These are phyloP conservation scores for Isabelozyma rhagii DNA, from an alignment of 805 yeast species.

Conservation along the genomic window DNA sequence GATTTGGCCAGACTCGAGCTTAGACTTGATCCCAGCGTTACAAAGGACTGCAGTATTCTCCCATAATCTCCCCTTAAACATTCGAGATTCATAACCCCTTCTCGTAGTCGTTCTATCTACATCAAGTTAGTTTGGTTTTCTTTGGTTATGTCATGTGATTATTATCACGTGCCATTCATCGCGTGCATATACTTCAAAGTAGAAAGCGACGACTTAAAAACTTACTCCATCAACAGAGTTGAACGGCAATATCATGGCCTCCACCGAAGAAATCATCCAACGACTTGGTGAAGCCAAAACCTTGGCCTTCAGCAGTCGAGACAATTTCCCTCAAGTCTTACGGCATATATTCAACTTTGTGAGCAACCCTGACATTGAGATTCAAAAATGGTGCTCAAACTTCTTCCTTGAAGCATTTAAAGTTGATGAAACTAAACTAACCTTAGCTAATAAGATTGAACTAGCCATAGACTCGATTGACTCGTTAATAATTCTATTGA, in stretches of 20 bases:
- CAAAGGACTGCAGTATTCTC: too few species aligned
- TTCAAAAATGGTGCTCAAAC: conserved; percentile 40
- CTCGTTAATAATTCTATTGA: conserved; percentile 23
- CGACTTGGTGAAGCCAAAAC: conserved; percentile 38
- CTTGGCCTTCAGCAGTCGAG: conserved; percentile 27
- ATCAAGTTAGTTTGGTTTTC: too few species aligned
- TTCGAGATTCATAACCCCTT: too few species aligned
- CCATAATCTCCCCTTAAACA: too few species aligned
- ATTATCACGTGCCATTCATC: not conserved
- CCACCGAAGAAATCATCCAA: conserved; percentile 16
- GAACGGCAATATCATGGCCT: conserved; percentile 5
- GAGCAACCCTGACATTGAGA: conserved; percentile 27
- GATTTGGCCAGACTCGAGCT: too few species aligned
- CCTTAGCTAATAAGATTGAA: conserved; percentile 28
- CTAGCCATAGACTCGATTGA: conserved; percentile 40
- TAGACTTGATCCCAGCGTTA: too few species aligned
- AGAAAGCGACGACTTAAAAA: not conserved
- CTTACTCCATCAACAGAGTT: not conserved
- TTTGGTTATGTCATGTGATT: not conserved
- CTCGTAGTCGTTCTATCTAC: too few species aligned
- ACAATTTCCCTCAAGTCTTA: conserved; percentile 40
- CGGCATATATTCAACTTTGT: conserved; percentile 39
- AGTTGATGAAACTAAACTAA: conserved; percentile 19
- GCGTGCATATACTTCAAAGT: not conserved
- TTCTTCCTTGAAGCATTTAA: conserved; percentile 38